Evolutionary conservation across 2,329 filamentous ascomycete genomes (phyloP), one percentile per base, ranked within the genome.

Genomic region (Epichloe coenophiala): DNA sequence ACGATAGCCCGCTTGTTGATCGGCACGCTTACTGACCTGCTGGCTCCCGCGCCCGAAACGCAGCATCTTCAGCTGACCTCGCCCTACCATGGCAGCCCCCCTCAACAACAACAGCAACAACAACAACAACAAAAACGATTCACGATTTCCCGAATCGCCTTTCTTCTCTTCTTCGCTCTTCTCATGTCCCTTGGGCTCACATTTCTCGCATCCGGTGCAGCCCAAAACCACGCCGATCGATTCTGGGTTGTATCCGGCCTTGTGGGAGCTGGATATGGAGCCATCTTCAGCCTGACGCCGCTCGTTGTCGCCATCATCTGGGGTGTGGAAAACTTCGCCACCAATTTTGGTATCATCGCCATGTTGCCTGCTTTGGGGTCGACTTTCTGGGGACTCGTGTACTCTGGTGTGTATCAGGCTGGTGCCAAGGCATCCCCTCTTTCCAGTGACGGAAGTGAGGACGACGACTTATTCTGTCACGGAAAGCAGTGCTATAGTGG

Each of bases 291-390:
- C 45, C 76, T 97, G 5, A 86, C 86, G 0, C 93, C 93, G 2
- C 90, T 97, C 56, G 87, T 97, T 51, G 85, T 96, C 58, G 88
- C 84, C n/a, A 89, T 96, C 9, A 91, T 98, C 44, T 98, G 93
- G 93, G 93, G 93, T 27, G 89, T 95, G 0, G 90, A 97, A 71
- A 98, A 97, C 65, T 97, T 98, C 63, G 93, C 88, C 52, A 98
- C 93, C 0, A 97, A 98, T 60, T 98, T 91, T 82, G 93, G 93
- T 9, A 90, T 97, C 54, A 82, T 97, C 7, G 89, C 90, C 41
- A 93, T 94, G 74, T 83, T 91, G 51, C 93, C 93, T 3, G 93
- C 93, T 0, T 69, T 86, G 0, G 93, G 91, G 0, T 89, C 91
- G 0, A 88, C 88, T 0, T 76, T 95, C 35, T 98, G 91, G 89